Evolutionary conservation across 2,329 filamentous ascomycete species (phyloP).

Genomic region (Lanzia echinophila): DNA sequence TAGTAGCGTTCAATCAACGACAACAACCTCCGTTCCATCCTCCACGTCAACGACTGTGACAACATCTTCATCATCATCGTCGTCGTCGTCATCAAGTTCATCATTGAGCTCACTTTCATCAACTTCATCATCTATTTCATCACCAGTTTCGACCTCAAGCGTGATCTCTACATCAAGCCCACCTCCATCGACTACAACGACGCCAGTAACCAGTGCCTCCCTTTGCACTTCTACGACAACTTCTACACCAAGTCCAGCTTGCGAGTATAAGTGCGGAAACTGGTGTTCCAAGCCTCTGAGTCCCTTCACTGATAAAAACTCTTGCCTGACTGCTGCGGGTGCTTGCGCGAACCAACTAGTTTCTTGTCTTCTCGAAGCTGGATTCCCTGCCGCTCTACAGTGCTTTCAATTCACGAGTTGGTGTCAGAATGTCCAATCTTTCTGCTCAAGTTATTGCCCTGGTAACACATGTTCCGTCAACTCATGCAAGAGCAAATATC

Average conservation of each 20-base stretch:
- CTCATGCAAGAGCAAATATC: slow-evolving; percentile 37
- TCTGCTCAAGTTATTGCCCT: slow-evolving; percentile 37
- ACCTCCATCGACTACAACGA: slow-evolving; percentile 12
- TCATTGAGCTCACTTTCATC: neutral
- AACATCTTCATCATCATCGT: slow-evolving; percentile 5
- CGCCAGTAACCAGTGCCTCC: slow-evolving; percentile 14
- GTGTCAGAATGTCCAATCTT: slow-evolving; percentile 41
- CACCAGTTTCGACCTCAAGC: neutral
- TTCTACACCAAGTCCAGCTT: slow-evolving; percentile 37
- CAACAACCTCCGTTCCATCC: neutral
- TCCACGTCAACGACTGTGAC: neutral
- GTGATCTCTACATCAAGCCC: slow-evolving; percentile 6
- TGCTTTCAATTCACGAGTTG: slow-evolving; percentile 46
- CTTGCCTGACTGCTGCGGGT: slow-evolving; percentile 37
- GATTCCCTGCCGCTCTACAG: slow-evolving; percentile 41
- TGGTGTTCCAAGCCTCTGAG: slow-evolving; percentile 48
- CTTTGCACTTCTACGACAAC: slow-evolving; percentile 42
- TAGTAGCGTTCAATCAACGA: slow-evolving; percentile 3
- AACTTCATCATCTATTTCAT: neutral
- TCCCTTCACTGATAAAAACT: slow-evolving; percentile 37
- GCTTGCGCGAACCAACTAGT: slow-evolving; percentile 40
- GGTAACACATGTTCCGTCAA: slow-evolving; percentile 36
- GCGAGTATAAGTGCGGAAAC: slow-evolving; percentile 48
- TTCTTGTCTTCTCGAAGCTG: slow-evolving; percentile 46
- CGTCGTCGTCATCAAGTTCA: slow-evolving; percentile 1